Evolutionary conservation across 441 rosid genomes (phyloP).

Genomic region (Populus hybrid): DNA sequence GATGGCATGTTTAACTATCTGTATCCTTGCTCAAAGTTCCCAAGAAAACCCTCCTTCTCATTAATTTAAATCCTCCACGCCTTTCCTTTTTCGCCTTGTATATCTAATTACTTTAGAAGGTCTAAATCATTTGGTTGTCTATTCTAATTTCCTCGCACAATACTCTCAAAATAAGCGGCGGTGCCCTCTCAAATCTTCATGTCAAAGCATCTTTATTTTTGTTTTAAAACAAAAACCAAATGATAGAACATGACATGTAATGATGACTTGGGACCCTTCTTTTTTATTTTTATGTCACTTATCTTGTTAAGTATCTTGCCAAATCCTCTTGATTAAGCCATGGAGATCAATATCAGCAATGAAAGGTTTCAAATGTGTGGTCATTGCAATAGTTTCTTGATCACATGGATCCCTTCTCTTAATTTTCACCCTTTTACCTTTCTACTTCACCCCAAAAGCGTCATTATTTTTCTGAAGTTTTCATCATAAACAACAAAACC

Average conservation of each 20-base stretch:
- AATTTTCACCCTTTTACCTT: conserved; percentile 18
- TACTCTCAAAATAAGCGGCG: conserved; percentile 23
- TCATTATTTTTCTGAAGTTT: conserved; percentile 14
- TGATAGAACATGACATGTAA: conserved; percentile 38
- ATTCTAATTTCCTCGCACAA: conserved; percentile 16
- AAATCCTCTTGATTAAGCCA: conserved; percentile 18
- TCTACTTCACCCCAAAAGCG: conserved; percentile 18
- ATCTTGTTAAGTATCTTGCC: conserved; percentile 19
- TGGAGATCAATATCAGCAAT: conserved; percentile 7
- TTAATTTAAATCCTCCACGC: neutral
- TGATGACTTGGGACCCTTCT: conserved; percentile 45
- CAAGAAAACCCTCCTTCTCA: neutral
- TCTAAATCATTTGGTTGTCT: conserved; percentile 41
- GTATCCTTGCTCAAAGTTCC: neutral
- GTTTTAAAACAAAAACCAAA: conserved; percentile 18
- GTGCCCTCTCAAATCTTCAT: conserved; percentile 22
- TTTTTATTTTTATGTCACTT: conserved; percentile 3
- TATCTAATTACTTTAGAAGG: conserved; percentile 33
- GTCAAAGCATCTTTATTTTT: conserved; percentile 34
- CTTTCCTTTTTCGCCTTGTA: neutral
- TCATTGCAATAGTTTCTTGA: conserved; percentile 18
- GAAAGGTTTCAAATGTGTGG: conserved; percentile 20
- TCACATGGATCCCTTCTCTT: conserved; percentile 23
- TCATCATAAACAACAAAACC: conserved; percentile 22
- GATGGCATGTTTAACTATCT: neutral